A percentile compares a stretch with the other conserved stretches of the same genome.
Conservation (phyloP, 2,329 filamentous ascomycete genomes). For the Endoconidiophora laricicola region DNA sequence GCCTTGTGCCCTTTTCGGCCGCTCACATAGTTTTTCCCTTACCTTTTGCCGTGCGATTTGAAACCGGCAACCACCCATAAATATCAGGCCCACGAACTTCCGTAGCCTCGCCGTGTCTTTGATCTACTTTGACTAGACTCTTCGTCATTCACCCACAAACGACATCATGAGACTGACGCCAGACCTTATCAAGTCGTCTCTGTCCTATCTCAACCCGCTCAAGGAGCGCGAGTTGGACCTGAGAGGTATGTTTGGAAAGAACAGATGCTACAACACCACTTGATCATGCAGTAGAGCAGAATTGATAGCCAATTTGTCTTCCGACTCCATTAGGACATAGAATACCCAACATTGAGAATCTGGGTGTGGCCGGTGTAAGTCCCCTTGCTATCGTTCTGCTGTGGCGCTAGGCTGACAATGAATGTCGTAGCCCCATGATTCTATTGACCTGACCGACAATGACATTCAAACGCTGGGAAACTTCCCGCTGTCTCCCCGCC, state of each 20-base stretch:
- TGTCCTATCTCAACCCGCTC: constrained; percentile 96
- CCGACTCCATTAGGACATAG: constrained; percentile 67
- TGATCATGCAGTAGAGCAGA: constrained; percentile 42
- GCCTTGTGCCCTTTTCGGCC: too few species aligned
- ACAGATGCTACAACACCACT: constrained; percentile 83
- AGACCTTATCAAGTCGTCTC: constrained; percentile 83
- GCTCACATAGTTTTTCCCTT: not conserved
- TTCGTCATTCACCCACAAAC: not conserved
- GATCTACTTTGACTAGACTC: not conserved
- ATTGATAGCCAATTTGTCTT: constrained; percentile 54
- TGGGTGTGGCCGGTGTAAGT: constrained; percentile 83
- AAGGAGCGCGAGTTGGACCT: constrained; percentile 98
- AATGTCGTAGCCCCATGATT: constrained; percentile 61
- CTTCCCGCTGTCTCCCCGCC: constrained; percentile 78
- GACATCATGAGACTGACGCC: constrained; percentile 77
- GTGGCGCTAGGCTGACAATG: not conserved
- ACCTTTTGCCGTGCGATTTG: not conserved
- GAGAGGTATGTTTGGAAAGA: constrained; percentile 93
- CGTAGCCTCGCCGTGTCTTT: too few species aligned
- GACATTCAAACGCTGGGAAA: constrained; percentile 80
- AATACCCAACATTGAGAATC: constrained; percentile 92
- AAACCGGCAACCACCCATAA: too few species aligned
- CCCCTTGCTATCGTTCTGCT: constrained; percentile 9
- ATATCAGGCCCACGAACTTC: too few species aligned
- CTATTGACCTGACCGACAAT: constrained; percentile 97